Percentiles rank a stretch among this genome's conserved stretches.
Conservation (phyloP, 2,329 filamentous ascomycete species). For the Aaosphaeria arxii region DNA sequence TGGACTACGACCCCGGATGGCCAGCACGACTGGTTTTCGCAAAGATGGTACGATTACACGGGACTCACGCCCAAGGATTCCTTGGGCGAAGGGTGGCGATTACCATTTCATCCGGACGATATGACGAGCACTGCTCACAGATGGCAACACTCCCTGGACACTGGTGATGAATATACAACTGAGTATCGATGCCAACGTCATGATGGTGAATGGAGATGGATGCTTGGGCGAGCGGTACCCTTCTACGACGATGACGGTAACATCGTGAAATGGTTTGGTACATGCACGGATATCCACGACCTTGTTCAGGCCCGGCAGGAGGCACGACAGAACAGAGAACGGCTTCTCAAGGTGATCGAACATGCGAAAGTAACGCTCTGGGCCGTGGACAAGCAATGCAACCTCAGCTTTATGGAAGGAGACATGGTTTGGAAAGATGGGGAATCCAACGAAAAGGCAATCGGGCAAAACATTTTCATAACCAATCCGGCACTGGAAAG, state of each 20-base stretch:
- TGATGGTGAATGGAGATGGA: conserved; percentile 74
- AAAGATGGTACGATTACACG: conserved; percentile 78
- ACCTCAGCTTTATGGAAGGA: conserved; percentile 69
- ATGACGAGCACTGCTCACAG: conserved; percentile 51
- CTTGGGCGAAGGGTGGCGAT: conserved; percentile 60
- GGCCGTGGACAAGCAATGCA: conserved; percentile 62
- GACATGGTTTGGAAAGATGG: conserved; percentile 46
- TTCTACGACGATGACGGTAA: conserved; percentile 63
- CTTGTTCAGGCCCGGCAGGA: conserved; percentile 65
- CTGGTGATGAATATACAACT: conserved; percentile 63
- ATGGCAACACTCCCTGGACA: conserved; percentile 63
- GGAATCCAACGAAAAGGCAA: conserved; percentile 38
- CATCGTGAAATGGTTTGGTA: conserved; percentile 79
- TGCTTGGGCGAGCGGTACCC: conserved; percentile 69
- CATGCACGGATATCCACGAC: conserved; percentile 77
- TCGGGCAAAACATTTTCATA: conserved; percentile 63
- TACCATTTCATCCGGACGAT: conserved; percentile 69
- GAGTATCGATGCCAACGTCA: conserved; percentile 69
- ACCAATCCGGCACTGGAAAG: conserved; percentile 42
- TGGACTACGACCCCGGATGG: conserved; percentile 72
- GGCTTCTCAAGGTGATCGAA: conserved; percentile 69
- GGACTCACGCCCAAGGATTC: conserved; percentile 61
- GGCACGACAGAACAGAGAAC: conserved; percentile 65
- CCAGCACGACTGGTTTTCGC: conserved; percentile 69
- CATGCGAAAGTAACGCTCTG: conserved; percentile 76